Conservation (phyloP, 2,329 filamentous ascomycete genomes). For the Aphanoascus verrucosus region DNA sequence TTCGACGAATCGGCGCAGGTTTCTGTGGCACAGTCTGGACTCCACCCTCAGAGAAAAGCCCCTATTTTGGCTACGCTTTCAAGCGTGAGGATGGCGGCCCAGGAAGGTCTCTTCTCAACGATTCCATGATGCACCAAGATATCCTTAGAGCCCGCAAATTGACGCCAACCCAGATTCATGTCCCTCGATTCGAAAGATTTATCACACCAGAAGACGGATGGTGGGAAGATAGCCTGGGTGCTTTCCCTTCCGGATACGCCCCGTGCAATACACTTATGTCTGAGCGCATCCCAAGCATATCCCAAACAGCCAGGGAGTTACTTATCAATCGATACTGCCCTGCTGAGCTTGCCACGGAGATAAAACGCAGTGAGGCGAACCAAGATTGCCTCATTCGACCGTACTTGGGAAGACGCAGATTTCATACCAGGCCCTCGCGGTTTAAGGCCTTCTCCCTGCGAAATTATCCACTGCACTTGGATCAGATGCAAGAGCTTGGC, state of each 20-base stretch:
- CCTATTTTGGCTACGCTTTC: slow-evolving; percentile 18
- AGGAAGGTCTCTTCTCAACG: slow-evolving; percentile 22
- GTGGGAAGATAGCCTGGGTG: slow-evolving; percentile 21
- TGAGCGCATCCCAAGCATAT: slow-evolving; percentile 29
- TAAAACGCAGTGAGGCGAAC: slow-evolving; percentile 27
- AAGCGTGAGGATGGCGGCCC: slow-evolving; percentile 29
- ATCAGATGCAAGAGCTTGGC: slow-evolving; percentile 40
- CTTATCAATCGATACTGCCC: slow-evolving; percentile 30
- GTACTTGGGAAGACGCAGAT: slow-evolving; percentile 37
- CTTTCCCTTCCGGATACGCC: slow-evolving; percentile 23
- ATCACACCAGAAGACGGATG: slow-evolving; percentile 18
- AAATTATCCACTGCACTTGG: slow-evolving; percentile 42
- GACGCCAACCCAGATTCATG: slow-evolving; percentile 13
- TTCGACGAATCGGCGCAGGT: slow-evolving; percentile 24
- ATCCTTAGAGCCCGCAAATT: slow-evolving; percentile 15
- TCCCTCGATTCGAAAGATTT: slow-evolving; percentile 22
- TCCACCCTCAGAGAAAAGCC: slow-evolving; percentile 3
- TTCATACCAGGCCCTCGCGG: slow-evolving; percentile 15
- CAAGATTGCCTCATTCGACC: slow-evolving; percentile 42
- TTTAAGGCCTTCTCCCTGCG: slow-evolving; percentile 32
- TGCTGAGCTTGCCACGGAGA: slow-evolving; percentile 16
- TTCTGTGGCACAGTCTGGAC: slow-evolving; percentile 29
- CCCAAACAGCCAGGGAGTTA: slow-evolving; percentile 18
- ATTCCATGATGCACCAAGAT: slow-evolving; percentile 25
- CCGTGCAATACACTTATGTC: slow-evolving; percentile 28